Percentiles rank a stretch among this genome's conserved stretches.
phyloP scores from a whole-genome alignment of 139 green algal genomes.

The Volvox reticuliferus region DNA sequence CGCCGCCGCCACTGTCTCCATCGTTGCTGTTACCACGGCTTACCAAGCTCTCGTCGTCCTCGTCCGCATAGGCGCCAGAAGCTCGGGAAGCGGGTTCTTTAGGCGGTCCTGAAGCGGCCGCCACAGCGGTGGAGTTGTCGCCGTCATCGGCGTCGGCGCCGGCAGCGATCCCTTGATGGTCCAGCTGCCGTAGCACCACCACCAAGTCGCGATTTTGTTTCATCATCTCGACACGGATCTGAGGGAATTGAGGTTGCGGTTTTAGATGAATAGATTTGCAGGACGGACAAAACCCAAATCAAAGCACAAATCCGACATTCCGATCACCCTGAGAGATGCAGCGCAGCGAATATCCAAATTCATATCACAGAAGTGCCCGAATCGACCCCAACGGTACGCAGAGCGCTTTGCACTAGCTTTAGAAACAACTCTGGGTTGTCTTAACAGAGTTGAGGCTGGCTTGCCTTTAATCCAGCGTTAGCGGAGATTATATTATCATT shows the following conservation, averaged over 20 bases:
- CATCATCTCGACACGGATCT: neutral
- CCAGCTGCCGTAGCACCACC: neutral
- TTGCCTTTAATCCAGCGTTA: too few relatives aligned
- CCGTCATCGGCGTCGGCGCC: neutral
- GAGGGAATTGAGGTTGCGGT: neutral
- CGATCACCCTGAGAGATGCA: too few relatives aligned
- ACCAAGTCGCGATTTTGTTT: neutral
- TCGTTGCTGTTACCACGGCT: neutral
- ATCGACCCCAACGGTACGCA: too few relatives aligned
- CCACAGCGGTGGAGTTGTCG: neutral
- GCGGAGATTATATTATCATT: too few relatives aligned
- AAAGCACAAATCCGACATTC: too few relatives aligned
- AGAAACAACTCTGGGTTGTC: too few relatives aligned
- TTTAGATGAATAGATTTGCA: too few relatives aligned
- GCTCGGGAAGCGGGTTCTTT: neutral
- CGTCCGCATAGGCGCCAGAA: neutral
- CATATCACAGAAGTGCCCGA: too few relatives aligned
- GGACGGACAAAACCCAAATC: too few relatives aligned
- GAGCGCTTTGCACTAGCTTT: too few relatives aligned
- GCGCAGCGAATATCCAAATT: too few relatives aligned
- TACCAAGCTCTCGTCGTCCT: neutral
- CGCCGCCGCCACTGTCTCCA: neutral
- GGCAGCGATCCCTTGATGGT: neutral
- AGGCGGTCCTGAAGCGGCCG: neutral
- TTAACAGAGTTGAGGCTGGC: too few relatives aligned